phyloP scores from a whole-genome alignment of 2,329 filamentous ascomycete species.

The Venturia pyrina region DNA sequence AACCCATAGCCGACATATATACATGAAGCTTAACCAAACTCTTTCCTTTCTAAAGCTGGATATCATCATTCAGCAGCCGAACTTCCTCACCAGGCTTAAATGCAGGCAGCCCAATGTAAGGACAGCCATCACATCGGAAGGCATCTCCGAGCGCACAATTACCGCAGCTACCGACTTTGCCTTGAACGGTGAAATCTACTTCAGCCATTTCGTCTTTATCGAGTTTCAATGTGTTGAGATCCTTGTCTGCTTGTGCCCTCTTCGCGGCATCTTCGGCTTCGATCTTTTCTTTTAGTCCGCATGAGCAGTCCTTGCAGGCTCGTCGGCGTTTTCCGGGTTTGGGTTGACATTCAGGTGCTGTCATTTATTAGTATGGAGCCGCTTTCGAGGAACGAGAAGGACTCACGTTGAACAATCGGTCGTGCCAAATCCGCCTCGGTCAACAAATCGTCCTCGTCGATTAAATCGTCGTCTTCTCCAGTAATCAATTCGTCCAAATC shows the following conservation, averaged over 20 bases:
- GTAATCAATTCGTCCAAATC: conserved; percentile 47
- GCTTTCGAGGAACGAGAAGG: background rate
- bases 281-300: conserved; percentile 76
- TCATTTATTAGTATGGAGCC: conserved; percentile 10
- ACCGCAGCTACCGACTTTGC: conserved; percentile 89
- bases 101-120: conserved; percentile 83
- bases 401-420: conserved; percentile 72
- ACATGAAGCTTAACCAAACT: background rate
- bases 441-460: conserved; percentile 82
- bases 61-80: conserved; percentile 71
- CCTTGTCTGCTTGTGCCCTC: conserved; percentile 53
- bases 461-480: conserved; percentile 67
- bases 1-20: background rate
- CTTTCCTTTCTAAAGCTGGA: conserved; percentile 55
- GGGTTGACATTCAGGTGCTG: conserved; percentile 77
- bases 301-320: conserved; percentile 97
- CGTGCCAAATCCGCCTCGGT: conserved; percentile 74
- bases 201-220: conserved; percentile 72
- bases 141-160: conserved; percentile 92
- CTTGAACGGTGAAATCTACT: conserved; percentile 94
- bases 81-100: conserved; percentile 98
- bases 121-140: conserved; percentile 53
- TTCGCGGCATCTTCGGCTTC: conserved; percentile 72
- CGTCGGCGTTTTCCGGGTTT: conserved; percentile 80
- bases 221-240: conserved; percentile 59